Percentiles rank a stretch among this genome's conserved stretches.
Evolutionary conservation across 2,329 filamentous ascomycete species (phyloP).

Genomic region (Apiospora malaysiana): DNA sequence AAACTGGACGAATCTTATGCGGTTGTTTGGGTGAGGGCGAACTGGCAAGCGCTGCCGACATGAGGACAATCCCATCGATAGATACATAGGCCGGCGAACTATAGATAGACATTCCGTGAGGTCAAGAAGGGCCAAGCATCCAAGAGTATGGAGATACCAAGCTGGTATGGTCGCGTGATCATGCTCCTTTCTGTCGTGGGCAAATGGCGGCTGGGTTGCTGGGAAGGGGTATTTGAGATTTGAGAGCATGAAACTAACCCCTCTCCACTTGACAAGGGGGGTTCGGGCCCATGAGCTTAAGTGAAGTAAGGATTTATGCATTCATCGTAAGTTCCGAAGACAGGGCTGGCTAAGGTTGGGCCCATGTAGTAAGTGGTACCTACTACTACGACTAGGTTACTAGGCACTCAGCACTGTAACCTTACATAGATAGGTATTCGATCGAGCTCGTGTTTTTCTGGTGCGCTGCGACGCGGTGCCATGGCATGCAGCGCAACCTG

Average conservation of each 20-base stretch:
- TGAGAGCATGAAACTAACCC: slow-evolving; percentile 21
- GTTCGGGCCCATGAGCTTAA: slow-evolving; percentile 4
- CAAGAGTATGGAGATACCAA: neutral
- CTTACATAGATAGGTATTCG: too few species aligned
- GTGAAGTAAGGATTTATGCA: slow-evolving; percentile 14
- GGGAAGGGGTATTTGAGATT: slow-evolving; percentile 18
- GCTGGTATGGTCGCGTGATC: neutral
- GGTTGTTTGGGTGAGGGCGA: slow-evolving; percentile 25
- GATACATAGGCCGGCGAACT: neutral
- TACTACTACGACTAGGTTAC: too few species aligned
- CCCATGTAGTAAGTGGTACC: too few species aligned
- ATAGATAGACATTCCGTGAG: neutral
- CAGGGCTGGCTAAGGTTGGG: neutral
- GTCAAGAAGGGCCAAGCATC: neutral
- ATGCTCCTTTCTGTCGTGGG: neutral
- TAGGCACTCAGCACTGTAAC: too few species aligned
- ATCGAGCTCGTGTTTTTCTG: too few species aligned
- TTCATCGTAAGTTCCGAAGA: neutral
- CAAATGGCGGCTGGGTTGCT: neutral
- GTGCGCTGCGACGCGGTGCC: too few species aligned
- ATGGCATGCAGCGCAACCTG: too few species aligned
- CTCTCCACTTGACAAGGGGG: neutral
- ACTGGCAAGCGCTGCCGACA: slow-evolving; percentile 22
- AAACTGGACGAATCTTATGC: slow-evolving; percentile 3
- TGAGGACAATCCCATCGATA: neutral